Percentiles rank a stretch among this genome's conserved stretches.
Conservation (phyloP, 2,329 filamentous ascomycete species). For the Hypoxylon sp. region DNA sequence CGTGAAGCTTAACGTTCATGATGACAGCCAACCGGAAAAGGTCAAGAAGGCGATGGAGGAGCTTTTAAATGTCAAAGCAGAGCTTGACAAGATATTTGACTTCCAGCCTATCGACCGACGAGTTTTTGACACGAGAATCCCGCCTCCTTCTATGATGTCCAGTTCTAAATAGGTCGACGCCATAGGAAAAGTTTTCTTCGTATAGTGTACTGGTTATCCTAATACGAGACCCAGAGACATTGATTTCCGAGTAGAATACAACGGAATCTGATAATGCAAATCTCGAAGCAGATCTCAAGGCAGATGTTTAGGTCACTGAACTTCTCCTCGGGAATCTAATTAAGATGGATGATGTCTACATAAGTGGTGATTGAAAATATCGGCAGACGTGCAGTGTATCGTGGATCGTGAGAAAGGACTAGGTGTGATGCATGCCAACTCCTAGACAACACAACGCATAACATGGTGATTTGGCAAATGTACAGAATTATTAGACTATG, state of each 20-base stretch:
- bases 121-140: slow-evolving; percentile 53
- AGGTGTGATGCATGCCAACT: not conserved
- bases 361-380: not conserved
- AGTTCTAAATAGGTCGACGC: slow-evolving; percentile 11
- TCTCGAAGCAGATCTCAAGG: not conserved
- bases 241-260: not conserved
- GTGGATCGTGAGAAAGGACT: not conserved
- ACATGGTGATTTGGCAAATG: not conserved
- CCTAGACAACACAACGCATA: not conserved
- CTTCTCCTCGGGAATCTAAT: not conserved
- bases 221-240: not conserved
- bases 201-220: not conserved
- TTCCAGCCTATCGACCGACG: slow-evolving; percentile 78
- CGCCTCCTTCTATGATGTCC: slow-evolving; percentile 44
- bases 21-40: slow-evolving; percentile 71
- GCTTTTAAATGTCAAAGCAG: slow-evolving; percentile 67
- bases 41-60: slow-evolving; percentile 69
- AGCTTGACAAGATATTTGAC: slow-evolving; percentile 88
- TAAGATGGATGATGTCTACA: not conserved
- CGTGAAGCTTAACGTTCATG: slow-evolving; percentile 67
- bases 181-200: not conserved
- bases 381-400: not conserved
- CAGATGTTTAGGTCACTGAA: not conserved
- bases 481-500: not conserved
- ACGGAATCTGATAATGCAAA: not conserved